Conservation (phyloP, 2,329 filamentous ascomycete genomes). For the Phaeosphaeria sp. region DNA sequence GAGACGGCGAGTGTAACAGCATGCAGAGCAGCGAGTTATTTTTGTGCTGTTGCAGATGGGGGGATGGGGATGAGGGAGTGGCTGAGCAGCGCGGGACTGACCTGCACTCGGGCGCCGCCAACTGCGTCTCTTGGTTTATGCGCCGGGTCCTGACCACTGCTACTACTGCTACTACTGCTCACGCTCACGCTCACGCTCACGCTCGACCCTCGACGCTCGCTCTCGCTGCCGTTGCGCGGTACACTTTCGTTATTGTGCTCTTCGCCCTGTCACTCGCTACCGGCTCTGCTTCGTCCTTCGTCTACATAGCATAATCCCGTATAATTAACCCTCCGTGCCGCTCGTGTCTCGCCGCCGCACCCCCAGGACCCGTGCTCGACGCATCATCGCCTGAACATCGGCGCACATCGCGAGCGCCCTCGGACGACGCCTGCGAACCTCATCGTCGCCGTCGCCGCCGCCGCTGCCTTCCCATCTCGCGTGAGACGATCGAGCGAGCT, state of each 20-base stretch:
- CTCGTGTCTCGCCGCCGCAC: conserved; percentile 15
- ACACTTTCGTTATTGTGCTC: conserved; percentile 18
- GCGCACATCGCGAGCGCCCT: conserved; percentile 1
- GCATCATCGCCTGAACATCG: conserved; percentile 11
- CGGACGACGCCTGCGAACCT: conserved; percentile 1
- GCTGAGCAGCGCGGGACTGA: conserved; percentile 21
- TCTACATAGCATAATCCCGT: conserved; percentile 9
- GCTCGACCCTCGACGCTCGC: conserved; percentile 6
- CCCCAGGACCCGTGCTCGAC: conserved; percentile 22
- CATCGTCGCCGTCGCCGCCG: conserved; percentile 3
- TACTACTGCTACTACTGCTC: too few species aligned
- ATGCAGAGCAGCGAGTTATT: conserved; percentile 25
- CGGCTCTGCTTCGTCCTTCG: conserved; percentile 8
- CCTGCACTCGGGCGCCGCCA: conserved; percentile 3
- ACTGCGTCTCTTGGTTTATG: conserved; percentile 3
- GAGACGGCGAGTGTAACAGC: conserved; percentile 29
- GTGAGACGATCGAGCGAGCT: conserved; percentile 12
- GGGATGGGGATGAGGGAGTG: conserved; percentile 22
- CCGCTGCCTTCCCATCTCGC: conserved; percentile 14
- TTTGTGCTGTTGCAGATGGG: conserved; percentile 30
- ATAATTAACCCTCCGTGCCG: conserved; percentile 7
- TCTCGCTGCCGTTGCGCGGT: conserved; percentile 13
- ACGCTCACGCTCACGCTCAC: neutral
- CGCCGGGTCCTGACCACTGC: conserved; percentile 5
- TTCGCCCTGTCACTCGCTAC: conserved; percentile 15